These are phyloP conservation scores for Cystofilobasidium bisporidii DNA, from an alignment of 768 basidiomycete genomes.

Conservation along the genomic window DNA sequence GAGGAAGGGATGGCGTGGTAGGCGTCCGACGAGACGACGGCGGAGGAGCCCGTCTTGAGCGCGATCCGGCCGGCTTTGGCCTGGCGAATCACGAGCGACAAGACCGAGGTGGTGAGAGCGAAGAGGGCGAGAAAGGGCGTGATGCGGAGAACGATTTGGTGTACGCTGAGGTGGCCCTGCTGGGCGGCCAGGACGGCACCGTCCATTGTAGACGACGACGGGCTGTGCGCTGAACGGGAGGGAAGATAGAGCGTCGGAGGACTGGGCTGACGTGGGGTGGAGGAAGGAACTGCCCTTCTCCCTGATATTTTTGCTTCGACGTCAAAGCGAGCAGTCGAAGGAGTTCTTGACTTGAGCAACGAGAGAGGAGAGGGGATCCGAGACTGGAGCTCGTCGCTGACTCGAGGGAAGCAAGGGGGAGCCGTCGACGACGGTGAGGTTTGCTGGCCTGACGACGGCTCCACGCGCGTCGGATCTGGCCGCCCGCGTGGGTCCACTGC, in stretches of 20 bases:
- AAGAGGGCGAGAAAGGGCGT: constrained; percentile 6
- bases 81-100: background rate
- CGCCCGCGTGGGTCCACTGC: too few species aligned
- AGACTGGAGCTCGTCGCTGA: too few species aligned
- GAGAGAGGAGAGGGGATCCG: too few species aligned
- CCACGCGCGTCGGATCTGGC: too few species aligned
- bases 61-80: background rate
- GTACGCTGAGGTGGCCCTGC: background rate
- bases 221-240: too few species aligned
- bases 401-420: too few species aligned
- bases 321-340: background rate
- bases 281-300: too few species aligned
- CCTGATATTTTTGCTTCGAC: too few species aligned
- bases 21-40: background rate
- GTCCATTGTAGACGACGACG: background rate
- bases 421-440: too few species aligned
- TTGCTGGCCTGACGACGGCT: too few species aligned
- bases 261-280: background rate
- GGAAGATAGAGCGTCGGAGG: too few species aligned
- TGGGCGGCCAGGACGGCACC: background rate
- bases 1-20: background rate
- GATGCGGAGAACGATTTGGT: background rate
- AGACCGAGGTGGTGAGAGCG: constrained; percentile 4
- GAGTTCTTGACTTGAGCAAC: background rate
- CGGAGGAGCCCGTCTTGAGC: background rate